Evolutionary conservation across 2,329 filamentous ascomycete genomes (phyloP), one percentile per base, ranked within the genome.

Genomic region (Fusarium pininemorale): DNA sequence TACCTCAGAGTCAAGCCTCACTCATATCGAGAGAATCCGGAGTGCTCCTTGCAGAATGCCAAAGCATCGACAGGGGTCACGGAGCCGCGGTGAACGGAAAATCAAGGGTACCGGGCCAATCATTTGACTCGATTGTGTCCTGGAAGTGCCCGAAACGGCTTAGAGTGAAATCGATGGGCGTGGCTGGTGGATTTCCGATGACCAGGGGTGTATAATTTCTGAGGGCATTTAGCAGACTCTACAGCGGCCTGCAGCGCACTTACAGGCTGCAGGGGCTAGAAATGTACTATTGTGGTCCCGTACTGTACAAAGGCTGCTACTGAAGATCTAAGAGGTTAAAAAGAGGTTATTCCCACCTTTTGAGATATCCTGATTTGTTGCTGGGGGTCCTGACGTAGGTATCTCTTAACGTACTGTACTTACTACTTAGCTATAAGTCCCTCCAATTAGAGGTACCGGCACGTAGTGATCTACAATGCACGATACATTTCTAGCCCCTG

Each of bases 51-150:
- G 73, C 57, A 69, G 65, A 47, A 66, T 54, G 62, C 38, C 20
- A 66, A 48, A 59, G 51, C 62, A 67, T 24, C 28, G 75, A 70
- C 70, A 69, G 56, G 77, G 76, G 77, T 69, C 30, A 39, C 38
- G 41, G 54, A 45, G 67, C 62, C 51, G 65, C 78, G 75, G 78
- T 56, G 56, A 57, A 47, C 80, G 80, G 80, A 81, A 77, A 77
- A 79, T 81, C 77, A 44, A 16, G 35, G 28, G 15, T 45, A 66
- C 80, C 80, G 80, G 58, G 0, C 80, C 76, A 81, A 81, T 80
- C 28, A 72, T 13, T 37, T 6, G 16, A 13, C 18, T 50, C 15
- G 15, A 58, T 76, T 70, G 61, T 39, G 51, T 60, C 55, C 64
- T 66, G 69, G 65, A 56, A 67, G 69, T 57, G 64, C 75, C 79